A percentile compares a stretch with the other conserved stretches of the same genome.
phyloP scores from a whole-genome alignment of 2,329 filamentous ascomycete species.

The Clonostachys rhizophaga region DNA sequence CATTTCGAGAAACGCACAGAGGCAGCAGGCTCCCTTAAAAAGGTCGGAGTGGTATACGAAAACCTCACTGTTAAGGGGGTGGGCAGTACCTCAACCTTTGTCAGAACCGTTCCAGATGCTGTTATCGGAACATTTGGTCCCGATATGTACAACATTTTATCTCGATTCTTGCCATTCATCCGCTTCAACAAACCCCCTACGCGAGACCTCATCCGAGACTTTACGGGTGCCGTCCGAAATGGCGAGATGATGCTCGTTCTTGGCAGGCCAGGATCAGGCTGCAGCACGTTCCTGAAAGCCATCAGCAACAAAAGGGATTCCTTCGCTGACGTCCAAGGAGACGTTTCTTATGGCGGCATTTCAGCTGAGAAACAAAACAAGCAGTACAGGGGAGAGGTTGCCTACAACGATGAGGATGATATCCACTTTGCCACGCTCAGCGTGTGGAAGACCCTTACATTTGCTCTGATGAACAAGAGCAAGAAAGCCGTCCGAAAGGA shows the following conservation, averaged over 20 bases:
- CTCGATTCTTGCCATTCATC: constrained; percentile 13
- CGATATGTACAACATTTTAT: constrained; percentile 65
- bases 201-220: constrained; percentile 19
- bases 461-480: constrained; percentile 72
- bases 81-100: constrained; percentile 61
- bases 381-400: constrained; percentile 69
- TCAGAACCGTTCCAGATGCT: constrained; percentile 69
- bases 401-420: constrained; percentile 76
- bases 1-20: constrained; percentile 67
- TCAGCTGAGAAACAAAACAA: constrained; percentile 63
- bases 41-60: constrained; percentile 73
- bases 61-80: constrained; percentile 71
- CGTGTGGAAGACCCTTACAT: constrained; percentile 73
- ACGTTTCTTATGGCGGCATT: constrained; percentile 69
- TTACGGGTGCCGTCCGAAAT: constrained; percentile 24
- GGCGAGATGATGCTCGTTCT: constrained; percentile 40
- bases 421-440: constrained; percentile 69
- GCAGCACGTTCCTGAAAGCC: constrained; percentile 72
- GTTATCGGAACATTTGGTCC: constrained; percentile 76
- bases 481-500: constrained; percentile 59
- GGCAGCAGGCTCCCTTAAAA: constrained; percentile 61
- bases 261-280: constrained; percentile 69
- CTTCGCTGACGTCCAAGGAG: constrained; percentile 63
- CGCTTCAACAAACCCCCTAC: constrained; percentile 12
- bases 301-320: constrained; percentile 65